A percentile compares a stretch with the other conserved stretches of the same genome.
Evolutionary conservation across 805 yeast species (phyloP).

Genomic region (Spathaspora sp.): DNA sequence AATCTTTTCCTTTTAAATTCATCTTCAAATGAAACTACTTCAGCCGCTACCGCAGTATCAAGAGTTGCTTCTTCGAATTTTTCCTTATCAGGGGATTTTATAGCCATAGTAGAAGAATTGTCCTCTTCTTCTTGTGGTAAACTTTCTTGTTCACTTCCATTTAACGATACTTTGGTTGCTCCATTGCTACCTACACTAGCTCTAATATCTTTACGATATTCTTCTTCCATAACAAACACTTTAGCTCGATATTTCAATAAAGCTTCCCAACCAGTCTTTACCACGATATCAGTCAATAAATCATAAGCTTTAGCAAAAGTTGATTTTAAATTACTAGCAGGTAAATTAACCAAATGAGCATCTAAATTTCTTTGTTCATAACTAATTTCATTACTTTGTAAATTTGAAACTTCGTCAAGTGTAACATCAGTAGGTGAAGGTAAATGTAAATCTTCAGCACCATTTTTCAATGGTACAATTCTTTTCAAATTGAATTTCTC

Average conservation of each 20-base stretch:
- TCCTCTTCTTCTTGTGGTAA: conserved; percentile 12
- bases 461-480: conserved; percentile 47
- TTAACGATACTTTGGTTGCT: conserved; percentile 6
- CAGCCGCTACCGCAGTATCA: conserved; percentile 1
- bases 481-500: conserved; percentile 63
- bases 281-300: conserved; percentile 41
- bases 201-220: conserved; percentile 38
- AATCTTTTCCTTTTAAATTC: conserved; percentile 62
- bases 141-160: conserved; percentile 6
- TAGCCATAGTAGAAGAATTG: conserved; percentile 34
- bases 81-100: conserved; percentile 33
- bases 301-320: conserved; percentile 45
- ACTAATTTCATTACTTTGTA: conserved; percentile 63
- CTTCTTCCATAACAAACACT: conserved; percentile 48
- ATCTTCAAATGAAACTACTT: conserved; percentile 17
- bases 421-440: conserved; percentile 77
- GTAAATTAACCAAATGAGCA: conserved; percentile 56
- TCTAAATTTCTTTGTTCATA: conserved; percentile 65
- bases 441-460: conserved; percentile 57
- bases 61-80: background rate
- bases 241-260: conserved; percentile 43
- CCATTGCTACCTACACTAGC: conserved; percentile 13
- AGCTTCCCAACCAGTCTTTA: conserved; percentile 45
- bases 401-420: conserved; percentile 61
- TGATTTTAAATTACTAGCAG: conserved; percentile 63